These are phyloP conservation scores for Rutidosis leptorrhynchoides DNA, from an alignment of 129 eudicot genomes.

Conservation along the genomic window DNA sequence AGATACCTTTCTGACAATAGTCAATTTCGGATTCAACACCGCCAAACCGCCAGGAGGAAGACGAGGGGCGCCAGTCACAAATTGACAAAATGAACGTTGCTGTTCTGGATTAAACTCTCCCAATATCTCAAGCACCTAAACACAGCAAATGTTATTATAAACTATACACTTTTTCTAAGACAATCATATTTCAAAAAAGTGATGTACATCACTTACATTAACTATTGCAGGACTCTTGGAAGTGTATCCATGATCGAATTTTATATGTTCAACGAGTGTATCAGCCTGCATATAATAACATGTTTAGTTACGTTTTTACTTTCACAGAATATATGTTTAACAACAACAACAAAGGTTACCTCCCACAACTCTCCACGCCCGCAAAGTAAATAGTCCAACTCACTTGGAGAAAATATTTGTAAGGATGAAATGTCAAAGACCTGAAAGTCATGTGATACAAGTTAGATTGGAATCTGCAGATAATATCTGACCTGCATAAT, in stretches of 20 bases:
- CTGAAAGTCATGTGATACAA: slow-evolving; percentile 31
- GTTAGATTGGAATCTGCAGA: neutral
- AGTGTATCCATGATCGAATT: slow-evolving; percentile 96
- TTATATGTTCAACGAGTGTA: slow-evolving; percentile 83
- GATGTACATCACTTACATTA: slow-evolving; percentile 47
- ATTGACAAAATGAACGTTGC: slow-evolving; percentile 44
- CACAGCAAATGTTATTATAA: slow-evolving; percentile 4
- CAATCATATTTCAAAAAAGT: neutral
- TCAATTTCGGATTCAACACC: slow-evolving; percentile 81
- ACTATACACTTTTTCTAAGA: neutral
- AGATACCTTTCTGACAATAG: slow-evolving; percentile 88
- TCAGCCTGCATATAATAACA: slow-evolving; percentile 55
- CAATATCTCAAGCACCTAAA: slow-evolving; percentile 92
- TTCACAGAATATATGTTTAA: neutral
- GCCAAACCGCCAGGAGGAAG: slow-evolving; percentile 63
- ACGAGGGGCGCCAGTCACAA: slow-evolving; percentile 46
- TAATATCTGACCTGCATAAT: neutral
- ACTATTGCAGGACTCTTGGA: slow-evolving; percentile 90
- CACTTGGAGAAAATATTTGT: slow-evolving; percentile 82
- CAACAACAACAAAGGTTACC: slow-evolving; percentile 36
- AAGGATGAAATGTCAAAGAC: slow-evolving; percentile 68
- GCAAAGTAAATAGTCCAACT: slow-evolving; percentile 81
- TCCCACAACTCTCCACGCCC: slow-evolving; percentile 91
- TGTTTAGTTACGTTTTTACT: slow-evolving; percentile 13
- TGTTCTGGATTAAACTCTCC: slow-evolving; percentile 57